These are phyloP conservation scores for Puya raimondii DNA, from an alignment of 176 grass and related monocot genomes.

Conservation along the genomic window DNA sequence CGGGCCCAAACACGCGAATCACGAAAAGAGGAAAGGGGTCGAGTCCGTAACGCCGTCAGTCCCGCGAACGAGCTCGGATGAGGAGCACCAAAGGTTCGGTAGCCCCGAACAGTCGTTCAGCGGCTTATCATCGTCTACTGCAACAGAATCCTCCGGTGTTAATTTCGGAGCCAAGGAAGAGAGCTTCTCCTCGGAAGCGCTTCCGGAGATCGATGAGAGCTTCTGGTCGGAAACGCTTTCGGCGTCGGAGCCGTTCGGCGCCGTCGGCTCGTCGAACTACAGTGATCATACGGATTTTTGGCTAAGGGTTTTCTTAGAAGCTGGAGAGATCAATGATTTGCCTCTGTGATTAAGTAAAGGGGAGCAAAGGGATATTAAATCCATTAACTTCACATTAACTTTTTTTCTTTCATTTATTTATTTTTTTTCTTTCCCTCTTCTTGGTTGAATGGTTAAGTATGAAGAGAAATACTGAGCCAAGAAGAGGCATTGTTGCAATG, in stretches of 20 bases:
- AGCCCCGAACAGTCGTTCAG: background rate
- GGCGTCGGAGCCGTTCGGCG: slow-evolving; percentile 11
- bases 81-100: background rate
- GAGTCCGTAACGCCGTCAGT: background rate
- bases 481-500: background rate
- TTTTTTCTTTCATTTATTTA: background rate
- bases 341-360: slow-evolving; percentile 7
- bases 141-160: background rate
- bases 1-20: background rate
- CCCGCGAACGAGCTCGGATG: no score
- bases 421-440: background rate
- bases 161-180: slow-evolving; percentile 24
- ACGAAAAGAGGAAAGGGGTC: background rate
- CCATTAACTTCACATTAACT: background rate
- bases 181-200: slow-evolving; percentile 16
- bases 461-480: background rate
- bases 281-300: slow-evolving; percentile 55
- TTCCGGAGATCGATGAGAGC: slow-evolving; percentile 33
- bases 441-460: background rate
- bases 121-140: slow-evolving; percentile 6
- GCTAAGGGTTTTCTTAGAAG: slow-evolving; percentile 36
- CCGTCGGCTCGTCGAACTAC: slow-evolving; percentile 5
- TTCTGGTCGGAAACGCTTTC: slow-evolving; percentile 37
- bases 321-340: slow-evolving; percentile 36
- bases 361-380: background rate